Evolutionary conservation across 495 filamentous ascomycete genomes (phyloP), one percentile per base, ranked within the genome.

Genomic region (Clohesyomyces aquaticus): DNA sequence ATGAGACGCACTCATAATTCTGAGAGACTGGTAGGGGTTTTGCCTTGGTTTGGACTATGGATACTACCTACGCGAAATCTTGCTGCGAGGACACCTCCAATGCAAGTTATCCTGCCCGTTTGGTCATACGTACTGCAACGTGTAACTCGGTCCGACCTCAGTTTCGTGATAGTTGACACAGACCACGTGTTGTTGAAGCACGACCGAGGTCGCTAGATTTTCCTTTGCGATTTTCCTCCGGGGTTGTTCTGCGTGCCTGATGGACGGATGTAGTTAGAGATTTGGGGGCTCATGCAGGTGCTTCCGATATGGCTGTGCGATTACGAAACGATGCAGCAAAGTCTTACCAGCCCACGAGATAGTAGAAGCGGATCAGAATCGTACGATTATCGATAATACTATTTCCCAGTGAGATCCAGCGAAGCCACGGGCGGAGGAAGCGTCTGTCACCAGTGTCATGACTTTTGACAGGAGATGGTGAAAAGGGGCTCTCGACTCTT

Each of bases 161-260:
- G 49, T 32, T 52, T 52, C 21, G 26, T 19, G 49, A 58, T 58
- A 58, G 55, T 21, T 23, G 43, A 45, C 56, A 59, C 56, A 25
- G 56, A 42, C 56, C 43, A 29, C 50, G 21, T 50, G 56, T 4
- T 35, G 43, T 59, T 58, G 55, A 19, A 4, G n/a, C n/a, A n/a
- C n/a, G n/a, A n/a, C n/a, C n/a, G n/a, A n/a, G n/a, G n/a, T n/a
- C n/a, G n/a, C n/a, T n/a, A n/a, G n/a, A n/a, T n/a, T n/a, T n/a
- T n/a, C n/a, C n/a, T n/a, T n/a, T n/a, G n/a, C n/a, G n/a, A 12
- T n/a, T n/a, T n/a, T n/a, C n/a, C n/a, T n/a, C n/a, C n/a, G n/a
- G n/a, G n/a, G n/a, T n/a, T n/a, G n/a, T n/a, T n/a, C n/a, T n/a
- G n/a, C n/a, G n/a, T n/a, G n/a, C n/a, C n/a, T n/a, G n/a, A n/a